Evolutionary conservation across 495 filamentous ascomycete genomes (phyloP), one percentile per base, ranked within the genome.

Genomic region (Chaetomidium leptoderma): DNA sequence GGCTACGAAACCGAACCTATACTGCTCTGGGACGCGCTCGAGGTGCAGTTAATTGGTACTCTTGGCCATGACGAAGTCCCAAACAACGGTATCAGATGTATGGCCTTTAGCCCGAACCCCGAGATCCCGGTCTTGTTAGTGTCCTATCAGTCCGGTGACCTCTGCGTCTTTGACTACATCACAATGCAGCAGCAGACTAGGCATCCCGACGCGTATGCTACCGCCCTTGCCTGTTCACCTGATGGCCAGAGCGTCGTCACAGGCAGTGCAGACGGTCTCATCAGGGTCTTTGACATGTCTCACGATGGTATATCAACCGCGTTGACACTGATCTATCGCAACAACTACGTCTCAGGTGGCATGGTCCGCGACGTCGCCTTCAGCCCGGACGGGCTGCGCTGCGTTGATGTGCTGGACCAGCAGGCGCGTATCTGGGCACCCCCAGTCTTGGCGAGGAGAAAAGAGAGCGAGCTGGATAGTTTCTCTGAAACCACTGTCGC

Each of bases 371-470:
- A 46, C 3, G 21, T 72, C 21, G 39, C 60, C 5, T 69, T 74
- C 46, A 70, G 53, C 40, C 19, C 43, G 3, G 70, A 74, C 36
- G 69, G 68, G 19, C 47, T 61, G 9, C 63, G 68, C 7, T 62
- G 72, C 27, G 30, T 71, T 16, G 68, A 74, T 45, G 47, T 71
- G 0, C 57, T 60, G 4, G 62, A 44, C 6, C 48, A 59, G 23
- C 68, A 74, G 48, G 60, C 45, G 26, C 64, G 68, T 9, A 63
- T 74, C 5, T 71, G 71, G 71, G 71, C 66, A 10, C 71, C 70
- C 4, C 54, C 57, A 0, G 64, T 54, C 8, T 53, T 73, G 21
- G 49, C 65, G 6, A 46, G 62, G 24, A 61, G 57, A 32, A 49
- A 45, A 11, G 23, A 33, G 16, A 54, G 21, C 23, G 65, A 63